Percentiles rank a stretch among this genome's conserved stretches.
Evolutionary conservation across 2,329 filamentous ascomycete genomes (phyloP).

Genomic region (Magnaporthiopsis rhizophila): DNA sequence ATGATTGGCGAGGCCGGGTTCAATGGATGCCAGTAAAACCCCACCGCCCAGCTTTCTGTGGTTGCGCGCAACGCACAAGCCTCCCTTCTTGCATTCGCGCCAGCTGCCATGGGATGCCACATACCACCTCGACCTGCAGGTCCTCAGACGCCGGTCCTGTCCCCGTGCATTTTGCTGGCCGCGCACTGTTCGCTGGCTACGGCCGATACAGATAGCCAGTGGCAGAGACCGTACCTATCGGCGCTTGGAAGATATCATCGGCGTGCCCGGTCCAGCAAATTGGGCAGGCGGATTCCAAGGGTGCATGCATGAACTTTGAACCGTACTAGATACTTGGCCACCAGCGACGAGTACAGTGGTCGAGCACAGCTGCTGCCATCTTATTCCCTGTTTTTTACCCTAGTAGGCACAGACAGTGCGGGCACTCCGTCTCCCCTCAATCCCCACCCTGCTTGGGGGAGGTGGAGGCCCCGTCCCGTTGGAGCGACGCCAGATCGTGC

Average conservation of each 20-base stretch:
- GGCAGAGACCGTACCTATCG: not conserved
- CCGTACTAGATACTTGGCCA: not conserved
- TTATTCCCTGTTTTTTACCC: too few relatives aligned
- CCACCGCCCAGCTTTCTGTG: too few relatives aligned
- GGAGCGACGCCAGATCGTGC: constrained; percentile 1
- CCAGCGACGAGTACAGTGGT: too few relatives aligned
- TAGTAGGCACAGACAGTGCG: not conserved
- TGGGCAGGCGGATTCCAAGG: not conserved
- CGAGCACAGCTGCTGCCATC: too few relatives aligned
- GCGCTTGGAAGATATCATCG: not conserved
- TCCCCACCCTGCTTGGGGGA: not conserved
- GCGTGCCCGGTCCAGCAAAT: constrained; percentile 4
- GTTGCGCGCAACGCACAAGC: too few relatives aligned
- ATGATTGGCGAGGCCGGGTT: not conserved
- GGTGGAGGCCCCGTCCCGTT: not conserved
- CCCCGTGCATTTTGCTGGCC: not conserved
- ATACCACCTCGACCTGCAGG: not conserved
- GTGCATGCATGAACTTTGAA: constrained; percentile 1
- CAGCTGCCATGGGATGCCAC: too few relatives aligned
- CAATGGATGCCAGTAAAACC: not conserved
- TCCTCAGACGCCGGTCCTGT: not conserved
- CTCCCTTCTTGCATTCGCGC: not conserved
- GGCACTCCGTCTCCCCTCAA: not conserved
- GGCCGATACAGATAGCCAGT: not conserved
- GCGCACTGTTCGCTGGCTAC: not conserved